Evolutionary conservation across 257 asterid genomes (phyloP), one percentile per base, ranked within the genome.

Genomic region (Plantago major): DNA sequence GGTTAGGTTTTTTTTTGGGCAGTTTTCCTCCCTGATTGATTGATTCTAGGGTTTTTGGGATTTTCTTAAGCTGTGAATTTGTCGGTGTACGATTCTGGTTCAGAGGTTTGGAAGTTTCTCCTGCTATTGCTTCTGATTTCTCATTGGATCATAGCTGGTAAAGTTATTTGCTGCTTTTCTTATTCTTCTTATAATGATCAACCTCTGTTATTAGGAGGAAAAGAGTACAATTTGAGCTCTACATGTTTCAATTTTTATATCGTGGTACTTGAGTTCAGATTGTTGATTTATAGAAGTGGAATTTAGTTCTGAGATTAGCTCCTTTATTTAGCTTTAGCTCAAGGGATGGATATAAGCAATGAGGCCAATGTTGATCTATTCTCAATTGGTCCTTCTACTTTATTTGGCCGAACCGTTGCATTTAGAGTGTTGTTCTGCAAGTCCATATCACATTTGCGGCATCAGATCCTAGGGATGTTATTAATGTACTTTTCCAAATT

Each of bases 281-380:
- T 53, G 42, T 11, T 52, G 58, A 18, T 52, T 52, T 53, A 16
- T 12, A 53, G 6, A 22, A 53, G 30, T 53, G 9, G 30, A 38
- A 53, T 22, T 4, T 26, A 37, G 28, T 53, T 53, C 33, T 33
- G 40, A 33, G 38, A 11, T 53, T 53, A 53, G 8, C 7, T 14
- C 14, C 16, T 1, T 17, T 51, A 18, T 9, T 50, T 52, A 18
- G 16, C 22, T 26, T 22, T 22, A 22, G 26, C 33, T 48, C 15
- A 58, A 74, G 77, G 22, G 26, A 89, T 88, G 98, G 99, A 89
- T 75, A 87, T 87, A 51, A 89, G 92, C 66, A 89, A 83, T 59
- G 99, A 93, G 75, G 97, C 99, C 19, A 76, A 74, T 66, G 89
- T 93, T 63, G 96, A 89, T 77, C 73, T 85, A 42, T 93, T 89